These are phyloP conservation scores for Curvularia lunata DNA, from an alignment of 2,329 filamentous ascomycete genomes.

Conservation along the genomic window DNA sequence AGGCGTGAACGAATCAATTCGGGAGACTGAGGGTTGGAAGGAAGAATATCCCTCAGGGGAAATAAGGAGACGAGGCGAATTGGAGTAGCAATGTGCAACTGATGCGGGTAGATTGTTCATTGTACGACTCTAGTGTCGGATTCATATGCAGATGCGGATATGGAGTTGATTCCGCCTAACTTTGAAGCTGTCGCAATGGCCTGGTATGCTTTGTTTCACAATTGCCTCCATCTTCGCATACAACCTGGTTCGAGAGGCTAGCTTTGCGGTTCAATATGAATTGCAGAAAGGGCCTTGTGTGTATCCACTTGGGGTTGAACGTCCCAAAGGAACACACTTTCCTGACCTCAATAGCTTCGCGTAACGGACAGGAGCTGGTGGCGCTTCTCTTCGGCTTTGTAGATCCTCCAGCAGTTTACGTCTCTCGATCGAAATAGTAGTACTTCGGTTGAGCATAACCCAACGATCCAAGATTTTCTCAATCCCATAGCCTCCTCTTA, in stretches of 20 bases:
- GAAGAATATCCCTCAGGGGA: constrained; percentile 20
- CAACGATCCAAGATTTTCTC: not conserved
- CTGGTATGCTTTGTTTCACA: not conserved
- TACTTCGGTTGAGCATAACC: not conserved
- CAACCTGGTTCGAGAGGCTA: not conserved
- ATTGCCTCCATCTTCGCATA: not conserved
- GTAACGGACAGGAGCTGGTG: not conserved
- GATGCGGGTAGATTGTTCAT: constrained; percentile 28
- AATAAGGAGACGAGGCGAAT: constrained; percentile 24
- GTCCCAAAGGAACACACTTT: not conserved
- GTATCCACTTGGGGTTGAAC: not conserved
- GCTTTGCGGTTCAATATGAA: not conserved
- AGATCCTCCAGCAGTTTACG: too few relatives aligned
- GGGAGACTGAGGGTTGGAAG: constrained; percentile 20
- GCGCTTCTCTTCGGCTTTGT: not conserved
- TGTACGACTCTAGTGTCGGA: constrained; percentile 33
- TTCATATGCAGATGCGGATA: constrained; percentile 32
- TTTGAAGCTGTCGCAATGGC: not conserved
- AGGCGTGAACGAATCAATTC: constrained; percentile 65
- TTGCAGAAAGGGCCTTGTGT: not conserved
- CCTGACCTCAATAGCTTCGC: not conserved
- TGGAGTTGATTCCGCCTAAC: not conserved
- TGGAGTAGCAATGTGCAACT: constrained; percentile 23
- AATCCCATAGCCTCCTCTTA: not conserved
- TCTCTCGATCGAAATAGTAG: not conserved